These are phyloP conservation scores for Agaricales sp. DNA, from an alignment of 1,284 basidiomycete genomes.

Conservation along the genomic window DNA sequence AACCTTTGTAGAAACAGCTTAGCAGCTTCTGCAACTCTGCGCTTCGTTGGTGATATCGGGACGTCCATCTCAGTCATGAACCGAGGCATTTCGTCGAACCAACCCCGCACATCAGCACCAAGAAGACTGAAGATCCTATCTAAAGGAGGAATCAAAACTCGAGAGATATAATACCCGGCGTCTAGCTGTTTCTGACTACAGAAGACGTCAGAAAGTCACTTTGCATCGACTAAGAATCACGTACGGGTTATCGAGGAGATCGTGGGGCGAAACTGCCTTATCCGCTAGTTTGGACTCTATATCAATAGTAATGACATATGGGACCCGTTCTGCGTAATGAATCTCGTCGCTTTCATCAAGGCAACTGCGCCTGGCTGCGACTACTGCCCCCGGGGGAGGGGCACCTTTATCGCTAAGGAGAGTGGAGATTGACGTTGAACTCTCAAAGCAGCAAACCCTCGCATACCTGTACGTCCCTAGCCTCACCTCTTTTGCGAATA, in stretches of 20 bases:
- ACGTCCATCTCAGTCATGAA: slow-evolving; percentile 23
- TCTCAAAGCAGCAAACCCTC: slow-evolving; percentile 10
- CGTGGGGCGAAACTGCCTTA: slow-evolving; percentile 71
- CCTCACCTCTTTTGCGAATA: slow-evolving; percentile 89
- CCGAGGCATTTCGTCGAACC: slow-evolving; percentile 86
- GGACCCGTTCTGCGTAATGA: slow-evolving; percentile 89
- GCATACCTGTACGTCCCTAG: slow-evolving; percentile 92
- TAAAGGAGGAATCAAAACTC: slow-evolving; percentile 83
- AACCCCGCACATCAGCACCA: slow-evolving; percentile 80
- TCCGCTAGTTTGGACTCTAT: slow-evolving; percentile 69
- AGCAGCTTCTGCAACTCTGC: slow-evolving; percentile 18
- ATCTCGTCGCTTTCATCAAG: slow-evolving; percentile 77
- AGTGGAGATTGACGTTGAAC: neutral
- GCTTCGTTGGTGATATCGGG: slow-evolving; percentile 37
- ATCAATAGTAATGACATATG: slow-evolving; percentile 78
- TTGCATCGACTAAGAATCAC: slow-evolving; percentile 3
- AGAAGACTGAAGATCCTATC: slow-evolving; percentile 87
- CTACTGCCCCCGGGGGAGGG: slow-evolving; percentile 85
- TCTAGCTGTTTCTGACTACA: slow-evolving; percentile 60
- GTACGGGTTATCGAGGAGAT: slow-evolving; percentile 66
- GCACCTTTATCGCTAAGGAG: slow-evolving; percentile 59
- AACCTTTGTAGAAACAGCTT: slow-evolving; percentile 24
- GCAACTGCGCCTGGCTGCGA: slow-evolving; percentile 70
- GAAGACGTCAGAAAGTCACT: neutral
- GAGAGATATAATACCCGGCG: slow-evolving; percentile 84